Conservation (phyloP, 768 basidiomycete genomes). For the Auriculariales sp. region DNA sequence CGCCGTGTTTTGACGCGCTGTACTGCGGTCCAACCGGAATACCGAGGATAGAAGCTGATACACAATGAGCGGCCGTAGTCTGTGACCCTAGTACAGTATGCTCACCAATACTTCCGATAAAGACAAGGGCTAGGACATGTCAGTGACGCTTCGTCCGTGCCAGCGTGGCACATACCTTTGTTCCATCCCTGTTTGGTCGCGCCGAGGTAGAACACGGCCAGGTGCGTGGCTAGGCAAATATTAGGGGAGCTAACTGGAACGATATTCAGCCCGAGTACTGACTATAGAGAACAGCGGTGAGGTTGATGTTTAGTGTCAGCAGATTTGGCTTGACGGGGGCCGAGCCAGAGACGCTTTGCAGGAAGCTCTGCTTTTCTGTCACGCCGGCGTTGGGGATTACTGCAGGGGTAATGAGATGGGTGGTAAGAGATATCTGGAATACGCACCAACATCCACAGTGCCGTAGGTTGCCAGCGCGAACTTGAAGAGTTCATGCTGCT, state of each 20-base stretch:
- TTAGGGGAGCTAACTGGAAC: too few species aligned
- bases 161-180: neutral
- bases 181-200: conserved; percentile 15
- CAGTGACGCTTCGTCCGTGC: neutral
- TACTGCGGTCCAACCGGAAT: conserved; percentile 34
- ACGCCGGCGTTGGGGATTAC: neutral
- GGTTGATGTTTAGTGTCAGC: conserved; percentile 26
- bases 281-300: conserved; percentile 2
- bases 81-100: too few species aligned
- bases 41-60: conserved; percentile 33
- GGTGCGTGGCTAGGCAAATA: conserved; percentile 25
- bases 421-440: neutral
- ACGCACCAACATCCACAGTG: conserved; percentile 34
- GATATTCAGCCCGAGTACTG: too few species aligned
- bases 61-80: too few species aligned
- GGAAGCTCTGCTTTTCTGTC: neutral
- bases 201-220: conserved; percentile 36
- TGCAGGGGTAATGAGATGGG: neutral
- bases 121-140: conserved; percentile 31
- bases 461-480: conserved; percentile 30
- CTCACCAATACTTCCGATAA: conserved; percentile 42
- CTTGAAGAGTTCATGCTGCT: conserved; percentile 37
- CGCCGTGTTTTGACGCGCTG: conserved; percentile 37
- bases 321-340: conserved; percentile 27
- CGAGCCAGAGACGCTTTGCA: neutral